A percentile compares a stretch with the other conserved stretches of the same genome.
These are phyloP conservation scores for Astrothelium macrocarpum DNA, from an alignment of 495 filamentous ascomycete species.

Conservation along the genomic window DNA sequence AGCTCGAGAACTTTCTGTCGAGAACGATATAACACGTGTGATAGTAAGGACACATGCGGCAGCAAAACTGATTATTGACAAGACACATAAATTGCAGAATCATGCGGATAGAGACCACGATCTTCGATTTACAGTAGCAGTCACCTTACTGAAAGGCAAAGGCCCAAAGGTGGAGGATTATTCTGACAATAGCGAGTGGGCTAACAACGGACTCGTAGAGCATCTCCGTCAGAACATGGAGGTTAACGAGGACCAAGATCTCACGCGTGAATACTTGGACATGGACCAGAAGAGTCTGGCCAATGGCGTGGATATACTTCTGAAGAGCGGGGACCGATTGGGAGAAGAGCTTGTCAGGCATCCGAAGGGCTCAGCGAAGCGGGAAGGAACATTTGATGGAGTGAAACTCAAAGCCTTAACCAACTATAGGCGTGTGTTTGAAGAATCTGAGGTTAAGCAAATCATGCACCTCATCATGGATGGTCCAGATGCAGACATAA, in stretches of 20 bases:
- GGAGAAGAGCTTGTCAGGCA: slow-evolving; percentile 6
- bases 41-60: slow-evolving; percentile 28
- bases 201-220: slow-evolving; percentile 21
- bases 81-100: slow-evolving; percentile 32
- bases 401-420: neutral
- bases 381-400: neutral
- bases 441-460: neutral
- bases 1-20: neutral
- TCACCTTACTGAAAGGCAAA: slow-evolving; percentile 33
- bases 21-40: neutral
- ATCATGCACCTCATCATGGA: neutral
- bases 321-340: slow-evolving; percentile 18
- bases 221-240: slow-evolving; percentile 27
- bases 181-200: slow-evolving; percentile 32
- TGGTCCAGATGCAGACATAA: neutral
- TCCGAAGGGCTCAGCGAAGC: slow-evolving; percentile 1
- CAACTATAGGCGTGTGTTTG: neutral
- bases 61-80: slow-evolving; percentile 36
- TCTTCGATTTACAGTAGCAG: slow-evolving; percentile 36
- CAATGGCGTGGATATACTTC: slow-evolving; percentile 21
- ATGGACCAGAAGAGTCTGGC: slow-evolving; percentile 24
- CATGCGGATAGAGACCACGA: slow-evolving; percentile 42
- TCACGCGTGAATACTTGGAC: slow-evolving; percentile 35
- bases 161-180: slow-evolving; percentile 31
- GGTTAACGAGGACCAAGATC: slow-evolving; percentile 23